phyloP scores from a whole-genome alignment of 129 eudicot species.

The Helianthus tuberosus region DNA sequence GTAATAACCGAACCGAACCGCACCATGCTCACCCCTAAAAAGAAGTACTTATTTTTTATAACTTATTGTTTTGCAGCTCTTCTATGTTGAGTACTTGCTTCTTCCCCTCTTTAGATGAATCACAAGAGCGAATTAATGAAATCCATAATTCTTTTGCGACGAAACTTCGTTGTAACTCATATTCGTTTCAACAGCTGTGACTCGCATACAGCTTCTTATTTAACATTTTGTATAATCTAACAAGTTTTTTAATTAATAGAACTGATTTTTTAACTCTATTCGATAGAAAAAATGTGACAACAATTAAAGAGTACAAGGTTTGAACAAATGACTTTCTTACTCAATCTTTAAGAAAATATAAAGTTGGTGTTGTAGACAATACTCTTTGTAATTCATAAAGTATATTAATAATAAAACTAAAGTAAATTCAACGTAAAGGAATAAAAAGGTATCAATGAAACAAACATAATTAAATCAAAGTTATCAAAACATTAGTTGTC shows the following conservation, averaged over 20 bases:
- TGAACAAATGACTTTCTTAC: too few species aligned
- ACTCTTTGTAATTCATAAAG: too few species aligned
- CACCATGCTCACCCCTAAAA: too few species aligned
- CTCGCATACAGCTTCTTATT: not conserved
- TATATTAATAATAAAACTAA: too few species aligned
- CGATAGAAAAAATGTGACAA: not conserved
- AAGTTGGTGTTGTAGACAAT: too few species aligned
- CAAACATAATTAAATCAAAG: too few species aligned
- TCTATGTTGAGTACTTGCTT: slow-evolving; percentile 34
- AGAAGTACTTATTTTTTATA: not conserved
- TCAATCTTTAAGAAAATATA: too few species aligned
- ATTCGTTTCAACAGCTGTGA: not conserved
- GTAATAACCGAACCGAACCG: too few species aligned
- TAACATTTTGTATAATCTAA: slow-evolving; percentile 5
- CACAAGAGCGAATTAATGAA: not conserved
- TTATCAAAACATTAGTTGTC: too few species aligned
- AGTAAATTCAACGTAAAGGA: too few species aligned
- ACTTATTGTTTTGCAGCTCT: slow-evolving; percentile 23
- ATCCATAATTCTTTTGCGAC: not conserved
- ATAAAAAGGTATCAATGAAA: too few species aligned
- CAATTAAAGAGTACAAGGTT: too few species aligned
- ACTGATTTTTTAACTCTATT: not conserved
- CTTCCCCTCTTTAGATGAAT: slow-evolving; percentile 33
- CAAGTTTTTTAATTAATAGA: not conserved
- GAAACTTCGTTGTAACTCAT: not conserved